Evolutionary conservation across 2,329 filamentous ascomycete genomes (phyloP), one percentile per base, ranked within the genome.

Genomic region (Penicillium sp.): DNA sequence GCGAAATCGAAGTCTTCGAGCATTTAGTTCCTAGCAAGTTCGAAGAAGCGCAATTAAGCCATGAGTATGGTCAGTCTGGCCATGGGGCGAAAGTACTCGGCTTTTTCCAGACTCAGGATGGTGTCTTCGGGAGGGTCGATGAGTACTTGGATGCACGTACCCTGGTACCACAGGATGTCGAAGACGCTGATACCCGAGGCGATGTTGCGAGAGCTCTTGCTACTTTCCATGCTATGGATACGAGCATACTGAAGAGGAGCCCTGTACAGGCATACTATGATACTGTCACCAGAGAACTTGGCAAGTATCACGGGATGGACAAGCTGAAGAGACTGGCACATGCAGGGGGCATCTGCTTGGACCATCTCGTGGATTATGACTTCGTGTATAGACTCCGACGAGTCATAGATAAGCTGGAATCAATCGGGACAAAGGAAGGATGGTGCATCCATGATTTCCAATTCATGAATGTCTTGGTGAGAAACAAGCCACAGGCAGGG

Each of bases 381-480:
- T 58, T 57, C 44, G 56, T 28, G 24, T 29, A 22, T 3, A 52
- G 42, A 26, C n/a, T 60, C 10, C 45, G 43, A 42, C 38, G 50
- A 31, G 44, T 57, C 4, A 43, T 43, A 13, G 40, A 53, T 6
- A 51, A 29, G 43, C 34, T 60, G 38, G 38, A 57, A 33, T 53
- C 51, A 3, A 48, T 58, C 3, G 45, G 43, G 31, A 54, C 34
- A 10, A 58, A 57, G 31, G 45, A 28, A 33, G 57, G 53, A 40
- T 58, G 57, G 57, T 60, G 57, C 28, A 60, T 60, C 24, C 57
- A 60, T 31, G 57, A 60, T 31, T 50, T 60, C 21, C 56, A 58
- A 42, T 55, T 58, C 17, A 57, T 58, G 57, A 60, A 60, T 24
- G n/a, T n/a, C n/a, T n/a, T n/a, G n/a, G n/a, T n/a, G n/a, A n/a